Percentiles rank a stretch among this genome's conserved stretches.
Conservation (phyloP, 306 rosid species). For the Acacia confusa region DNA sequence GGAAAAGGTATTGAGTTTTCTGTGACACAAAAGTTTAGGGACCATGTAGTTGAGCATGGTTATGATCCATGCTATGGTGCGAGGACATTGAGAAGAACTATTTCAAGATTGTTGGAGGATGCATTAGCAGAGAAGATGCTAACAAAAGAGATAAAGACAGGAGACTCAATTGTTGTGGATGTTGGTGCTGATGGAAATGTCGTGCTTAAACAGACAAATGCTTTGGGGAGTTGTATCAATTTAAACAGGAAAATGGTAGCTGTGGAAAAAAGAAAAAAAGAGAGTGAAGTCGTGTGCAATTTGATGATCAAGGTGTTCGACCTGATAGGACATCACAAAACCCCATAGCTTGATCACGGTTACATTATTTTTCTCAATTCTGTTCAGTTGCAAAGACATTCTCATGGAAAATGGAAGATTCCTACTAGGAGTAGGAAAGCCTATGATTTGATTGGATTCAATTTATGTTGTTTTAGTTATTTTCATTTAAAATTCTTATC, state of each 20-base stretch:
- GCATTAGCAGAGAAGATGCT: slow-evolving; percentile 80
- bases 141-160: slow-evolving; percentile 69
- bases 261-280: not conserved
- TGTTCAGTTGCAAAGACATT: not conserved
- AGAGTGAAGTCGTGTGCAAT: slow-evolving; percentile 14
- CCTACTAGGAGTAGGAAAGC: not conserved
- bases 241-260: not conserved
- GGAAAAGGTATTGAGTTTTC: slow-evolving; percentile 53
- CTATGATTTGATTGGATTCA: not conserved
- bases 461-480: not conserved
- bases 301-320: slow-evolving; percentile 31
- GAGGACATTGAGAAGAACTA: slow-evolving; percentile 70
- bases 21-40: slow-evolving; percentile 67
- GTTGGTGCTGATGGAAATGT: slow-evolving; percentile 62
- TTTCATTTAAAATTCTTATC: not conserved
- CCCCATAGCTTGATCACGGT: not conserved
- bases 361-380: not conserved
- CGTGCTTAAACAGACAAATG: slow-evolving; percentile 40
- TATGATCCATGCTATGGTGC: slow-evolving; percentile 73
- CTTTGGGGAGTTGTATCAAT: not conserved
- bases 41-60: slow-evolving; percentile 62
- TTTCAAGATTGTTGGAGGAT: slow-evolving; percentile 80
- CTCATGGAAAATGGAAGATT: not conserved
- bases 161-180: slow-evolving; percentile 65
- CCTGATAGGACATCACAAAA: slow-evolving; percentile 8